A percentile compares a stretch with the other conserved stretches of the same genome.
These are phyloP conservation scores for Mycena pura DNA, from an alignment of 768 basidiomycete species.

Conservation along the genomic window DNA sequence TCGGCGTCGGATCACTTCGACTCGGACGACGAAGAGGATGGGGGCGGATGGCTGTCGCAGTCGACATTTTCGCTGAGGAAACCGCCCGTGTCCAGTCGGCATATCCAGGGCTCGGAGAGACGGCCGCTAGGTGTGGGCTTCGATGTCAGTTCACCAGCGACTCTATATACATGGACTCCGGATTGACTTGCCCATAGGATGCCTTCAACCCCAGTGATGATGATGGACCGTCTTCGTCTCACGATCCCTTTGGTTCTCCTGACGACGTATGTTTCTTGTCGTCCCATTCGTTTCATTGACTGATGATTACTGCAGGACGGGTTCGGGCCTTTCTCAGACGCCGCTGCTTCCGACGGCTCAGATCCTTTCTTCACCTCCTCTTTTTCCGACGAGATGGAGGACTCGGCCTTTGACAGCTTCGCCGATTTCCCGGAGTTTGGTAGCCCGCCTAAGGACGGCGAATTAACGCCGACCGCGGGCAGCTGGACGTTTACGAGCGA, in stretches of 20 bases:
- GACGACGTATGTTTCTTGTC: constrained; percentile 56
- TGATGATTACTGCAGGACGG: constrained; percentile 49
- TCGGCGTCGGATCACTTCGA: constrained; percentile 63
- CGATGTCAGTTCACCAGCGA: constrained; percentile 52
- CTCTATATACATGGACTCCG: too few species aligned
- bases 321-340: constrained; percentile 85
- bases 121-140: constrained; percentile 48
- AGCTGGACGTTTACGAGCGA: constrained; percentile 73
- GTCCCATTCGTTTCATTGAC: neutral
- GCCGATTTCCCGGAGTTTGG: constrained; percentile 77
- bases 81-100: constrained; percentile 55
- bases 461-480: constrained; percentile 68
- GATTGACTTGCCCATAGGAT: constrained; percentile 43
- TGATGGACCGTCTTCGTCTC: too few species aligned
- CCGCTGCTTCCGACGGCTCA: constrained; percentile 52
- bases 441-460: constrained; percentile 41
- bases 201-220: constrained; percentile 52
- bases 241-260: constrained; percentile 57
- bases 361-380: constrained; percentile 67
- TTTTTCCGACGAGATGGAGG: constrained; percentile 69
- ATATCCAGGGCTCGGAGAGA: constrained; percentile 47
- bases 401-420: constrained; percentile 68
- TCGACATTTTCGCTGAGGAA: constrained; percentile 70
- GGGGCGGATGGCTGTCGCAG: constrained; percentile 81
- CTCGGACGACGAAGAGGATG: constrained; percentile 69